These are phyloP conservation scores for Posidonia australis DNA, from an alignment of 106 monocot genomes.

Conservation along the genomic window DNA sequence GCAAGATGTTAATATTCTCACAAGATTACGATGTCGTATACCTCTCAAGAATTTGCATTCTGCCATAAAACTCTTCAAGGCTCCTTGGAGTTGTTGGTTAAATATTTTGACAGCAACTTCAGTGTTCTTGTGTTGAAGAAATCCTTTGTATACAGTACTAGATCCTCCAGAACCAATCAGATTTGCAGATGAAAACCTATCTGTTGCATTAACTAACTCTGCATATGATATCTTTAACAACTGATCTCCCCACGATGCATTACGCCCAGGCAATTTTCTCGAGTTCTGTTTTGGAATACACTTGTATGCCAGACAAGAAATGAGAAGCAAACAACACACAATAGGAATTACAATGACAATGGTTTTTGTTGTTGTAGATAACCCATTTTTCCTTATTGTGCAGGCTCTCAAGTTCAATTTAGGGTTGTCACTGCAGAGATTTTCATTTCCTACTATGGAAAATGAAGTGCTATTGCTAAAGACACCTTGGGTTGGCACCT, in stretches of 20 bases:
- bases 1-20: constrained; percentile 9
- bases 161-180: constrained; percentile 14
- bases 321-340: background rate
- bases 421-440: background rate
- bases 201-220: too few species aligned
- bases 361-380: background rate
- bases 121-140: background rate
- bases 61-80: constrained; percentile 14
- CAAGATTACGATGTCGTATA: constrained; percentile 14
- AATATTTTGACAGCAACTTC: constrained; percentile 20
- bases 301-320: background rate
- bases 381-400: too few species aligned
- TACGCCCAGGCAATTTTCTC: background rate
- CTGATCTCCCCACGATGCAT: background rate
- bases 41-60: constrained; percentile 9
- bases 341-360: background rate
- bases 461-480: background rate
- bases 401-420: constrained; percentile 2
- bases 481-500: constrained; percentile 1
- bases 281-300: background rate
- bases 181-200: constrained; percentile 9
- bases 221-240: too few species aligned
- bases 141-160: constrained; percentile 17
- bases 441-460: constrained; percentile 2
- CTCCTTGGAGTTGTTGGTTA: background rate